phyloP scores from a whole-genome alignment of 2,329 filamentous ascomycete species.

The Penicillium sumatraense region DNA sequence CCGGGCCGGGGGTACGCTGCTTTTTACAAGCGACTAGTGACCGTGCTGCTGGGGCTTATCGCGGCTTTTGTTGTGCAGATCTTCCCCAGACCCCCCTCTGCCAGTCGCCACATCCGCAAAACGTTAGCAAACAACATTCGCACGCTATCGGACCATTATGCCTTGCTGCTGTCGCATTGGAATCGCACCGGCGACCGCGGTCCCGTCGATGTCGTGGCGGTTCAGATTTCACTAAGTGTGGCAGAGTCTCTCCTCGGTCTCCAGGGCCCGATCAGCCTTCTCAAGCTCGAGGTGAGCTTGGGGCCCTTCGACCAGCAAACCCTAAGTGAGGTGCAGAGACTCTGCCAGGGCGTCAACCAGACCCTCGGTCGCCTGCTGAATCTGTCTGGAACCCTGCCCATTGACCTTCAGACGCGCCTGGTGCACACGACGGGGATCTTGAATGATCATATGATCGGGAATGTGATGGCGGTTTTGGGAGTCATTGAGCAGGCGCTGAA shows the following conservation, averaged over 20 bases:
- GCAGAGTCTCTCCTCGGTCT: slow-evolving; percentile 39
- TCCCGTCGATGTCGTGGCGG: slow-evolving; percentile 25
- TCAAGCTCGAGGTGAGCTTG: slow-evolving; percentile 45
- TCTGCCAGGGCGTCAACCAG: slow-evolving; percentile 39
- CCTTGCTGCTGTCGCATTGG: slow-evolving; percentile 54
- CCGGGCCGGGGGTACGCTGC: slow-evolving; percentile 54
- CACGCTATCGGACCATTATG: slow-evolving; percentile 55
- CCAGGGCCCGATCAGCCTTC: slow-evolving; percentile 37
- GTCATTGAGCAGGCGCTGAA: slow-evolving; percentile 55
- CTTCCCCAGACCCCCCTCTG: slow-evolving; percentile 54
- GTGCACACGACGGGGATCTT: slow-evolving; percentile 44
- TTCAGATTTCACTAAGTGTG: slow-evolving; percentile 36
- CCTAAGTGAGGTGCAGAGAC: slow-evolving; percentile 36
- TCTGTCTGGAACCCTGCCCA: slow-evolving; percentile 40
- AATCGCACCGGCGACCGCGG: slow-evolving; percentile 30
- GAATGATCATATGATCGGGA: slow-evolving; percentile 51
- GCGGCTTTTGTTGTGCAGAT: slow-evolving; percentile 53
- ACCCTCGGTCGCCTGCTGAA: slow-evolving; percentile 42
- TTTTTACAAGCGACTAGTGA: slow-evolving; percentile 53
- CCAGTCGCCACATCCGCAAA: slow-evolving; percentile 50
- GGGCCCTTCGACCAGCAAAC: slow-evolving; percentile 42
- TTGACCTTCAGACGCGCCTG: slow-evolving; percentile 47
- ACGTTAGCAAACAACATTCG: slow-evolving; percentile 51
- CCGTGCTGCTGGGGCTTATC: slow-evolving; percentile 51
- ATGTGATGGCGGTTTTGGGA: slow-evolving; percentile 56